Percentiles rank a stretch among this genome's conserved stretches.
These are phyloP conservation scores for Triticum timopheevii DNA, from an alignment of 176 grass and related monocot species.

Conservation along the genomic window DNA sequence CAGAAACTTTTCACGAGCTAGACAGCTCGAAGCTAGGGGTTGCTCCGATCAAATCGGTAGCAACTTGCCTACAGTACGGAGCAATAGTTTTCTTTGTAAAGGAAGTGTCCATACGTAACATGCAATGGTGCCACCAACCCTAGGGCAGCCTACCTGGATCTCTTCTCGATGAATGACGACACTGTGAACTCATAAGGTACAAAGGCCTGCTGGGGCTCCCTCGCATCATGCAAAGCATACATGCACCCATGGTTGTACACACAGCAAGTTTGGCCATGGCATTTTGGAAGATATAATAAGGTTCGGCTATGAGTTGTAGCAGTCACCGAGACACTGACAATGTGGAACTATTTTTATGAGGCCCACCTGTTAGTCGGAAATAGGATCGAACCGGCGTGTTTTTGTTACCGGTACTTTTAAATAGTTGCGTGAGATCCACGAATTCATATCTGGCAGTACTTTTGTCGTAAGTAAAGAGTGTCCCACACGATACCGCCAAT, in stretches of 20 bases:
- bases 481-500: background rate
- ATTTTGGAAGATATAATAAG: background rate
- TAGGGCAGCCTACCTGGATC: background rate
- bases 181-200: constrained; percentile 35
- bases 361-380: background rate
- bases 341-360: background rate
- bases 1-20: background rate
- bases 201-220: background rate
- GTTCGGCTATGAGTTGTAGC: background rate
- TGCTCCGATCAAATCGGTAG: constrained; percentile 13
- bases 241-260: background rate
- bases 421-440: background rate
- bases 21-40: background rate
- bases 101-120: background rate
- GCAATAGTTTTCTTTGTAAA: background rate
- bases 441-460: background rate
- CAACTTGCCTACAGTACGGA: constrained; percentile 5
- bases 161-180: constrained; percentile 44
- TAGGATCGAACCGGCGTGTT: background rate
- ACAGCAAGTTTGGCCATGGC: background rate
- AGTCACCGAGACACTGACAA: background rate
- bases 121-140: background rate
- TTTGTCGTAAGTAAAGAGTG: background rate
- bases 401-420: background rate
- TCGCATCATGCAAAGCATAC: constrained; percentile 2